Evolutionary conservation across 2,329 filamentous ascomycete genomes (phyloP), one percentile per base, ranked within the genome.

Genomic region (Reticulascus tulasneorum): DNA sequence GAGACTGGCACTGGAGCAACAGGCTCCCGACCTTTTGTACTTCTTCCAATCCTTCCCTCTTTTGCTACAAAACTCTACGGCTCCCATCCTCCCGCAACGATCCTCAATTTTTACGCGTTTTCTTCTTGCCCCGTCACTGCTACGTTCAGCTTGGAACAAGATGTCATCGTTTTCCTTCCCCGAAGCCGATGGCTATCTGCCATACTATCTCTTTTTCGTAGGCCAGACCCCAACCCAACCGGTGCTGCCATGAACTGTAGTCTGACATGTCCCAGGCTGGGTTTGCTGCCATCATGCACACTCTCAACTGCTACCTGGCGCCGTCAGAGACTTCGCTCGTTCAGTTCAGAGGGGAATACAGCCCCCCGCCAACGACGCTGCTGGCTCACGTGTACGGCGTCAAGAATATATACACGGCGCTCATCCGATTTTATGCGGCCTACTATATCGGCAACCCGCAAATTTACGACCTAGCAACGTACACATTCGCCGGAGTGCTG

Each of bases 381-480:
- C 44, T 55, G 13, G 55, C 60, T 6, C 59, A 52, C 35, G 42
- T 56, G 5, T 63, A 63, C 41, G 59, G 52, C 11, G 36, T 56
- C 23, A 59, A 62, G 50, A 63, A 62, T 35, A 23, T 59, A 26
- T 62, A 61, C 45, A 55, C 58, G 7, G 52, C 45, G 12, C 29
- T 53, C 23, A 63, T 62, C 35, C 50, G 59, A 11, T 23, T 52
- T 9, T 58, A 56, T 30, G 56, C 59, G 2, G 59, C 59, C 5
- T 62, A 60, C 25, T 34, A 58, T 35, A 51, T 63, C 40, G 29
- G 46, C 21, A 58, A 57, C 39, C 41, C 44, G 4, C 44, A 52
- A 27, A 17, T 62, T 6, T 63, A 63, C 42, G 44, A 54, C 22
- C 49, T 63, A 18, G 53, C 54, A 11, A 42, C 50, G 18, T 37